A percentile compares a stretch with the other conserved stretches of the same genome.
phyloP scores from a whole-genome alignment of 768 basidiomycete species.

The Hebeloma cylindrosporum region DNA sequence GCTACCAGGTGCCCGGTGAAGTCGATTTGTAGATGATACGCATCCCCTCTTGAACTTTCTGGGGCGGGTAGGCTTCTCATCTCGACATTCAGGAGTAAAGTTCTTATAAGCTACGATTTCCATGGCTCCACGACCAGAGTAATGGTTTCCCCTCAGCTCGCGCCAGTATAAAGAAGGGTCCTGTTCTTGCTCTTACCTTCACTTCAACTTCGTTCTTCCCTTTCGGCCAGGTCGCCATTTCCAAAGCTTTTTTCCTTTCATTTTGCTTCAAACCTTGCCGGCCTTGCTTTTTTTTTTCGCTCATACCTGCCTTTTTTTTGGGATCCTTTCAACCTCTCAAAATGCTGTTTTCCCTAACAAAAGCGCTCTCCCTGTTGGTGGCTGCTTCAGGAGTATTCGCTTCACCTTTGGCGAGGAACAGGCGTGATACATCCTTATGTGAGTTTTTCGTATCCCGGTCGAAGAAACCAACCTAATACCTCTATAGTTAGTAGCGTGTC shows the following conservation, averaged over 20 bases:
- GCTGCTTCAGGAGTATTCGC: constrained; percentile 10
- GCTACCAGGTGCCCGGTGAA: no score
- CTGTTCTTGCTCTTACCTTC: not conserved
- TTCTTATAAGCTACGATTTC: constrained; percentile 11
- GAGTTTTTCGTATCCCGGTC: not conserved
- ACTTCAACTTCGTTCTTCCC: constrained; percentile 15
- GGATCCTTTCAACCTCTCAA: constrained; percentile 4
- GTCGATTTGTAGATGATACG: no score
- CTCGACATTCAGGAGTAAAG: no score
- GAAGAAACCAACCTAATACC: not conserved
- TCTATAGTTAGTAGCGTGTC: not conserved
- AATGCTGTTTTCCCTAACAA: constrained; percentile 15
- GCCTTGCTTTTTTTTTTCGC: constrained; percentile 8
- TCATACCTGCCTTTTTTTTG: constrained; percentile 3
- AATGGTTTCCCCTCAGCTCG: not conserved
- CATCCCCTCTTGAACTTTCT: no score
- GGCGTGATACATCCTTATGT: constrained; percentile 9
- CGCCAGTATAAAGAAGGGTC: constrained; percentile 11
- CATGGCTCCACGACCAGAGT: constrained; percentile 14
- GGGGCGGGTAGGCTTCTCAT: no score
- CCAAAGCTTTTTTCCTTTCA: constrained; percentile 4
- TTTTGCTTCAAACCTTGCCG: constrained; percentile 9
- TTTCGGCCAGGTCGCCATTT: constrained; percentile 21
- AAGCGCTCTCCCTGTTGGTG: constrained; percentile 13
- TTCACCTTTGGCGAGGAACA: constrained; percentile 14